phyloP scores from a whole-genome alignment of 2,329 filamentous ascomycete genomes.

The Ophiognomonia clavigignenti-juglandacearum region DNA sequence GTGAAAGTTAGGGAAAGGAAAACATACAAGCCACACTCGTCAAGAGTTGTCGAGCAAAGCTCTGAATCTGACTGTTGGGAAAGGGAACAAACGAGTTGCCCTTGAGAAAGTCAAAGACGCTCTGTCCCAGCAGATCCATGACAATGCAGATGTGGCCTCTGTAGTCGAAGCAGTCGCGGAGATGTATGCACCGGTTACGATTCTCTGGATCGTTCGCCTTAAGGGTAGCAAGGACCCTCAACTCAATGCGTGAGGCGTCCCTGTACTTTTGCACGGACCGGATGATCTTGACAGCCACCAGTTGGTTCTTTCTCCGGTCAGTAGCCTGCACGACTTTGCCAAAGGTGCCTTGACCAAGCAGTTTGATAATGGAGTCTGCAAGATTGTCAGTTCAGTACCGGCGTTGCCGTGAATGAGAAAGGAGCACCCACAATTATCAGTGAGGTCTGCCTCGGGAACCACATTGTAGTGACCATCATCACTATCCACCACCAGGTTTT shows the following conservation, averaged over 20 bases:
- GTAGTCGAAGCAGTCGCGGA: slow-evolving; percentile 96
- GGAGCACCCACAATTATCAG: slow-evolving; percentile 73
- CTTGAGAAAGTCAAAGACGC: slow-evolving; percentile 97
- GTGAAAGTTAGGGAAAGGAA: background rate
- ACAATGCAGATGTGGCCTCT: slow-evolving; percentile 91
- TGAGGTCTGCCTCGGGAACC: slow-evolving; percentile 77
- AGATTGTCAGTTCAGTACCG: slow-evolving; percentile 20
- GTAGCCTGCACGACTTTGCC: slow-evolving; percentile 95
- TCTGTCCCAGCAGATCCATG: slow-evolving; percentile 78
- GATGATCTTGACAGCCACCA: slow-evolving; percentile 95
- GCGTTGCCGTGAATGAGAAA: background rate
- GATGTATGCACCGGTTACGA: slow-evolving; percentile 92
- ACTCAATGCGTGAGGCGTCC: slow-evolving; percentile 90
- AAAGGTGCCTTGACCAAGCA: slow-evolving; percentile 95
- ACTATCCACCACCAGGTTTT: slow-evolving; percentile 78
- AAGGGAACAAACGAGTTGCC: slow-evolving; percentile 93
- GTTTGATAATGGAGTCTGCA: slow-evolving; percentile 80
- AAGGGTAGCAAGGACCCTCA: slow-evolving; percentile 86
- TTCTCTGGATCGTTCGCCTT: slow-evolving; percentile 89
- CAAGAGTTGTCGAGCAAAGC: slow-evolving; percentile 89
- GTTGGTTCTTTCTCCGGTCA: slow-evolving; percentile 70
- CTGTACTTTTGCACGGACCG: slow-evolving; percentile 97
- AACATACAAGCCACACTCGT: slow-evolving; percentile 95
- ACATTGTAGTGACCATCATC: slow-evolving; percentile 98
- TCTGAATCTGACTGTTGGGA: slow-evolving; percentile 97